Base-by-base conservation (phyloP, 345 rosid genomes). In the Rubroshorea leprosula region DNA sequence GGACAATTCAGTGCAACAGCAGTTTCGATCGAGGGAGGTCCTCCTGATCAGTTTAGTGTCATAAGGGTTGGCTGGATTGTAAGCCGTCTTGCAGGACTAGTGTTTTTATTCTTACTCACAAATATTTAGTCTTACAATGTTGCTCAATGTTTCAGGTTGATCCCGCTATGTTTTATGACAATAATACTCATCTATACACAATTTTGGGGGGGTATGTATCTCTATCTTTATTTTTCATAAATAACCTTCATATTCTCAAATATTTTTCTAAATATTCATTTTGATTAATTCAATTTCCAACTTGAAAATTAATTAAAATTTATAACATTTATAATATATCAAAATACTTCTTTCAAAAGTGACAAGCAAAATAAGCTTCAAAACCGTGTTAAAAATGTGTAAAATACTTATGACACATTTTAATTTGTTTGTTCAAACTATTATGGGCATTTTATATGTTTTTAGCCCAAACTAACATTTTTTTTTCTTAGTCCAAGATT, bases 61-160 rank as follows among this genome's bases (percentile, higher is more conserved):
- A 52, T 58, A 41, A 50, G 52, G 21, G 57, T 57, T 24, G 64
- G 70, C 8, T 59, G 60, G 70, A 59, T 59, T 64, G 70, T 51
- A 51, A 1, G 10, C n/a, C 5, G 13, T 53, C 15, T 27, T 27
- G 31, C 31, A 27, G 8, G 8, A 27, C 31, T 27, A 4, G 8
- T 27, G 31, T n/a, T n/a, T n/a, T n/a, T n/a, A n/a, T n/a, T n/a
- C n/a, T n/a, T n/a, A n/a, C n/a, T n/a, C n/a, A n/a, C n/a, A n/a
- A n/a, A n/a, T n/a, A n/a, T n/a, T 27, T 10, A 6, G 26, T 24
- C 22, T 19, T 1, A 50, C 17, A 14, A 10, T 35, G n/a, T 23
- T 6, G 3, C 45, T 21, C 21, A 26, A 23, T 5, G n/a, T 49
- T 35, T 10, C 41, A 55, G 69, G 69, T 59, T 23, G 29, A 52